A percentile compares a stretch with the other conserved stretches of the same genome.
phyloP scores from a whole-genome alignment of 495 filamentous ascomycete genomes.

The Penicillium turbatum region DNA sequence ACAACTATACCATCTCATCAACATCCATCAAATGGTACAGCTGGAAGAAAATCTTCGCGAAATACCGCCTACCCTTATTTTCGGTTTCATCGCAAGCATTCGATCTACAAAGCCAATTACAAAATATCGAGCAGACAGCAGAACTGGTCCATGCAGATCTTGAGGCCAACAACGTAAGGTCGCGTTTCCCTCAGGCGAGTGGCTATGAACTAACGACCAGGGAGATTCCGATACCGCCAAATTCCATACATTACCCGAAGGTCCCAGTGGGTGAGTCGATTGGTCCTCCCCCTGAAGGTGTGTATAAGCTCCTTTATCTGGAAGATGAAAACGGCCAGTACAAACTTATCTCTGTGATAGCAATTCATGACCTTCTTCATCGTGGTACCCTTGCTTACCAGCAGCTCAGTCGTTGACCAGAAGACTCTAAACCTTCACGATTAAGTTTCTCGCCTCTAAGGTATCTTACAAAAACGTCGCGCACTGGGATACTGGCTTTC shows the following conservation, averaged over 20 bases:
- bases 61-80: constrained; percentile 12
- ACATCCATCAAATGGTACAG: constrained; percentile 18
- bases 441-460: neutral
- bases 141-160: constrained; percentile 15
- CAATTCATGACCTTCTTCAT: constrained; percentile 8
- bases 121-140: constrained; percentile 7
- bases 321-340: neutral
- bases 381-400: constrained; percentile 6
- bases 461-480: neutral
- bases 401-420: neutral
- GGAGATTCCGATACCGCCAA: constrained; percentile 4
- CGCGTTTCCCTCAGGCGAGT: neutral
- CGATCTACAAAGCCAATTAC: constrained; percentile 4
- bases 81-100: constrained; percentile 1
- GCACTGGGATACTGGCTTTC: too few relatives aligned
- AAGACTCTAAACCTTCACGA: neutral
- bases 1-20: constrained; percentile 12
- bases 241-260: constrained; percentile 8
- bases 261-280: constrained; percentile 4
- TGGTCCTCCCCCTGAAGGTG: constrained; percentile 11
- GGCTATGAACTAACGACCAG: neutral
- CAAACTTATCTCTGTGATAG: neutral
- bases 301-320: neutral
- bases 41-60: constrained; percentile 3
- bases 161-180: constrained; percentile 10